Percentiles rank a stretch among this genome's conserved stretches.
phyloP scores from a whole-genome alignment of 2,329 filamentous ascomycete genomes.

The Periconia sp. region DNA sequence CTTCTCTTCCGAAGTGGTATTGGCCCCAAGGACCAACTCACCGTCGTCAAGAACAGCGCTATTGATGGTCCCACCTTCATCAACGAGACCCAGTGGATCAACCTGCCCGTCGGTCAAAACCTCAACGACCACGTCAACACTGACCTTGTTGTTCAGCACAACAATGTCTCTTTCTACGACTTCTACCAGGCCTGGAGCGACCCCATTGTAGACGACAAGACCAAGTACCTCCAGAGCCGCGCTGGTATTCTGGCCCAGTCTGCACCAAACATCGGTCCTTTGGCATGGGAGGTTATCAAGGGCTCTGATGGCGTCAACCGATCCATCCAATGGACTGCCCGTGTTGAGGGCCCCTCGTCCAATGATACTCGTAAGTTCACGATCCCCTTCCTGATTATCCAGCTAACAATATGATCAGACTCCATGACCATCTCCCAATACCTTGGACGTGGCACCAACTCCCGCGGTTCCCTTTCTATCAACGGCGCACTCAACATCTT shows the following conservation, averaged over 20 bases:
- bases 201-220: slow-evolving; percentile 44
- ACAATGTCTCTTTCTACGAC: slow-evolving; percentile 62
- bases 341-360: slow-evolving; percentile 59
- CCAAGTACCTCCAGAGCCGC: slow-evolving; percentile 49
- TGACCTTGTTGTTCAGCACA: slow-evolving; percentile 55
- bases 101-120: slow-evolving; percentile 55
- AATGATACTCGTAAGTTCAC: slow-evolving; percentile 28
- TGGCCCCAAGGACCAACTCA: slow-evolving; percentile 57
- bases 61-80: slow-evolving; percentile 48
- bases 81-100: slow-evolving; percentile 50
- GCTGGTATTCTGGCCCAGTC: slow-evolving; percentile 65
- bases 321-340: slow-evolving; percentile 67
- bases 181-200: slow-evolving; percentile 63
- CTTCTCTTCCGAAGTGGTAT: slow-evolving; percentile 71
- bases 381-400: not conserved
- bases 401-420: slow-evolving; percentile 1
- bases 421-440: slow-evolving; percentile 54
- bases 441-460: slow-evolving; percentile 65
- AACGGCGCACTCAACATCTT: slow-evolving; percentile 59
- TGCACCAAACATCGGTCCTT: slow-evolving; percentile 65
- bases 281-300: slow-evolving; percentile 63
- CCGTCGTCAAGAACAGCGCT: slow-evolving; percentile 47
- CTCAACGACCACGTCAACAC: slow-evolving; percentile 60
- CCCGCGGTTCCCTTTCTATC: slow-evolving; percentile 64
- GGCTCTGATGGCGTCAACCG: slow-evolving; percentile 61